These are phyloP conservation scores for Malassezia arunalokei DNA, from an alignment of 1,284 basidiomycete genomes.

Conservation along the genomic window DNA sequence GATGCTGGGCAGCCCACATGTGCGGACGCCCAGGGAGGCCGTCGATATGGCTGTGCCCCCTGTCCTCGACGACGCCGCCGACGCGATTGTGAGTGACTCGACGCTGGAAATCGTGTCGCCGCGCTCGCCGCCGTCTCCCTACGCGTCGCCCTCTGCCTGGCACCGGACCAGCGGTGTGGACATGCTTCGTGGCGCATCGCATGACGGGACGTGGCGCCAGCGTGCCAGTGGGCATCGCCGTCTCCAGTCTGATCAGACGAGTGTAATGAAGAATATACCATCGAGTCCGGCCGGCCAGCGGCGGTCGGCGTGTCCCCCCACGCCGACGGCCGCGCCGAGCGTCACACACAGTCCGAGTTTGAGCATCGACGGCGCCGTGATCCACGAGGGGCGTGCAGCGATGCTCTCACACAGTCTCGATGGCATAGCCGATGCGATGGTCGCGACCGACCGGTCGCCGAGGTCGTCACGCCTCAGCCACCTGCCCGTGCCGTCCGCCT, in stretches of 20 bases:
- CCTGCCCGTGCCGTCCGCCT: background rate
- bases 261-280: background rate
- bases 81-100: slow-evolving; percentile 35
- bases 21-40: slow-evolving; percentile 34
- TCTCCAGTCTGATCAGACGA: slow-evolving; percentile 6
- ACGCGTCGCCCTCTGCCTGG: background rate
- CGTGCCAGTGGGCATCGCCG: slow-evolving; percentile 8
- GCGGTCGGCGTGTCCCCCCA: background rate
- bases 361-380: slow-evolving; percentile 44
- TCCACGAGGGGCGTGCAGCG: slow-evolving; percentile 30
- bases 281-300: slow-evolving; percentile 2
- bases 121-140: slow-evolving; percentile 1
- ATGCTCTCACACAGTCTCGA: slow-evolving; percentile 30
- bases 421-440: slow-evolving; percentile 30
- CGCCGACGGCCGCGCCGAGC: background rate
- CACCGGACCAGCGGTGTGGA: background rate
- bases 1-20: slow-evolving; percentile 31
- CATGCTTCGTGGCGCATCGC: background rate
- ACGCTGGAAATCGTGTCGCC: slow-evolving; percentile 38
- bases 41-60: slow-evolving; percentile 39
- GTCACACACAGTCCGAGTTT: slow-evolving; percentile 20
- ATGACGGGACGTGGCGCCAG: background rate
- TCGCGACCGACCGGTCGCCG: background rate
- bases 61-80: slow-evolving; percentile 41
- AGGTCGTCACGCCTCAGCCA: background rate